Base-by-base conservation (phyloP, 2,329 filamentous ascomycete species). In the Colletotrichum simmondsii region DNA sequence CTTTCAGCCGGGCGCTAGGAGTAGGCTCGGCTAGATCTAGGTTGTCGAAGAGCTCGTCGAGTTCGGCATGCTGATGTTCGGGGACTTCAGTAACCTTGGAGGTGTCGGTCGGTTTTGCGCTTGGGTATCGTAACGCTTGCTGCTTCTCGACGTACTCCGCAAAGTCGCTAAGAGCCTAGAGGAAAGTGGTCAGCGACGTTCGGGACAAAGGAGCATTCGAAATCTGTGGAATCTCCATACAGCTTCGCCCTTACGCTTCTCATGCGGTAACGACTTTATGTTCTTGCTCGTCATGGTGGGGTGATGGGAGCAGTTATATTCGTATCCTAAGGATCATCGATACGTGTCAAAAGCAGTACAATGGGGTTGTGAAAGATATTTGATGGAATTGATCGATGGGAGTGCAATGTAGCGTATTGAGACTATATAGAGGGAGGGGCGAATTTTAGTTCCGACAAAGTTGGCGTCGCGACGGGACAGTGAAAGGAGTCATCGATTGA, bases 131-230 rank as follows among this genome's bases (percentile, higher is more conserved):
- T 62, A 92, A 84, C 16, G 92, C 92, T 83, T 98, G 97, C 81
- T 98, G 95, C 81, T 95, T 93, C 83, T 98, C 95, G 76, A 98
- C 97, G 79, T 98, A 98, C 79, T 99, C 97, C 82, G 95, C 95
- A 81, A 99, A 99, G 78, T 98, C 97, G 85, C 94, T 97, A 68
- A 99, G 89, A 14, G 96, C 95, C 88, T 89, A 62, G 0, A 54
- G 77, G 49, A 46, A 16, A 61, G 24, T 32, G 32, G 75, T 77
- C 22, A 75, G 57, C 19, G 78, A 67, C 35, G 16, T 1, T 53
- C 8, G 19, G 7, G 22, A n/a, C 42, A 10, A 14, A 16, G 16
- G 42, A 12, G 10, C 7, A 19, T 11, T 11, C 42, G 8, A 30
- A 26, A 8, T 19, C 7, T 6, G 12, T 7, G 35, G 53, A 8